Evolutionary conservation across 1,139 yeast species (phyloP), one percentile per base, ranked within the genome.

Genomic region (Pichia sp.): DNA sequence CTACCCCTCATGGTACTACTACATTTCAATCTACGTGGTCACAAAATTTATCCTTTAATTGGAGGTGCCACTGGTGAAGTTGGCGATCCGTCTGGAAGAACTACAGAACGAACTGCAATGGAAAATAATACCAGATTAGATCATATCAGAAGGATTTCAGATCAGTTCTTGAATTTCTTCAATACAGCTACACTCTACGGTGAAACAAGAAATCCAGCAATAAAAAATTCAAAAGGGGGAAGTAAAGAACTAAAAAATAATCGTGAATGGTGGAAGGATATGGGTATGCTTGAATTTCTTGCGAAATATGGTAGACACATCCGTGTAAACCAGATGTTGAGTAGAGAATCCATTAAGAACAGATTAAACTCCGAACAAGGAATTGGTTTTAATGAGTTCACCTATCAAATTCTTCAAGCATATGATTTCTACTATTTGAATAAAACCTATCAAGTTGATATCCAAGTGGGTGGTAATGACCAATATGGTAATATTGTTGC

Each of bases 401-500:
- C 96, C 1, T 93, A 93, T 69, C 99, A 93, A 67, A 76, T 93
- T 19, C 72, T 93, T 51, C 99, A 93, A 69, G 98, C 97, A 0
- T 93, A 82, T 69, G 99, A 93, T 67, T 95, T 90, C 67, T 90
- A 87, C 80, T 90, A 92, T 66, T 73, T 95, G 61, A 83, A 82
- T 72, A 77, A 77, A 47, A 68, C 78, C 15, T 73, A 81, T 43
- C 72, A 75, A 3, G 95, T 93, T 46, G 75, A 78, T 50, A 70
- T 90, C 38, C 97, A 93, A 71, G 82, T 93, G 30, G 99, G 99
- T 15, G 99, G 99, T 7, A 90, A 87, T 67, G 99, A 93, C 68
- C 99, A 93, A 70, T 93, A 97, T 93, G 99, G 99, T 1, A 93
- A 93, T 65, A 95, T 95, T 59, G 90, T 96, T 5, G 97, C 98